These are phyloP conservation scores for Cinnamomum micranthum DNA, from an alignment of 164 flowering plant species.

Conservation along the genomic window DNA sequence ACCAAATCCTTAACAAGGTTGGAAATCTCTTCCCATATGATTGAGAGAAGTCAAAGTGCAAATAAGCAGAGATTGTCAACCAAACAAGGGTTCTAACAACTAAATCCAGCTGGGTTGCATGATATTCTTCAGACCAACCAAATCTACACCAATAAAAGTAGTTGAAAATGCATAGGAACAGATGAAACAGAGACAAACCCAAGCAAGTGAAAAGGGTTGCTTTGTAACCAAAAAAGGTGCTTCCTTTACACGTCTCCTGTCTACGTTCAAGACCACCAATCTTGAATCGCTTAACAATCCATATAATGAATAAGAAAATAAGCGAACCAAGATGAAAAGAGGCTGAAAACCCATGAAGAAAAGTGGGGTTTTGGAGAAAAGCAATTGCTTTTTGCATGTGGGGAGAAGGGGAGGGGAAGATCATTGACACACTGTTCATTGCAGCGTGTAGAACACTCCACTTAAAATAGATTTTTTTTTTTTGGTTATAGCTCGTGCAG, in stretches of 20 bases:
- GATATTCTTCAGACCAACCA: constrained; percentile 27
- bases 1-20: constrained; percentile 26
- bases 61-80: constrained; percentile 21
- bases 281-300: constrained; percentile 30
- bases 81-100: constrained; percentile 26
- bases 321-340: constrained; percentile 44
- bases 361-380: constrained; percentile 42
- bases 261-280: constrained; percentile 7
- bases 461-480: too few relatives aligned
- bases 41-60: constrained; percentile 21
- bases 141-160: constrained; percentile 23
- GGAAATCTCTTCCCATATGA: constrained; percentile 14
- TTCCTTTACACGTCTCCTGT: constrained; percentile 15
- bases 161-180: constrained; percentile 26
- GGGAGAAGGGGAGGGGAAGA: constrained; percentile 11
- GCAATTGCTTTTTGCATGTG: constrained; percentile 10
- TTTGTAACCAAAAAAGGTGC: constrained; percentile 23
- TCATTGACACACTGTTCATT: constrained; percentile 2
- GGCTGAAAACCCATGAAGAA: constrained; percentile 48
- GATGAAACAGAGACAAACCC: constrained; percentile 39
- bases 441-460: too few relatives aligned
- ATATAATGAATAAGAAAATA: constrained; percentile 26
- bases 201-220: constrained; percentile 34
- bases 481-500: too few relatives aligned
- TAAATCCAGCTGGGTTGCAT: constrained; percentile 17